A percentile compares a stretch with the other conserved stretches of the same genome.
Evolutionary conservation across 73 alveolate genomes (phyloP).

Genomic region (Loxodes magnus): DNA sequence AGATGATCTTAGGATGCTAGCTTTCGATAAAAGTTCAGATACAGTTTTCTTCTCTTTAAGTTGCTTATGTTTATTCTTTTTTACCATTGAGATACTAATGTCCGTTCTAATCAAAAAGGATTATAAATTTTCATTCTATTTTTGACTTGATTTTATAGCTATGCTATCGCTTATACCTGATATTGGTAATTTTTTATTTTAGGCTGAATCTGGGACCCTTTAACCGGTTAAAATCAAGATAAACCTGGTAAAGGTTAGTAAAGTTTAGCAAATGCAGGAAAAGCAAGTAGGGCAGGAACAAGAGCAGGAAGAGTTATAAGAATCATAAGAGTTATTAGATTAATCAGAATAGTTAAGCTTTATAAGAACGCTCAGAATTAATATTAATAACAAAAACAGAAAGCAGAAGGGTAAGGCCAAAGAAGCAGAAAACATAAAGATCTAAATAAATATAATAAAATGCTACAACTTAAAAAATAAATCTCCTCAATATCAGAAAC

Average conservation of each 20-base stretch:
- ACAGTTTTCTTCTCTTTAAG: conserved; percentile 17
- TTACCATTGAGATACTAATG: conserved; percentile 13
- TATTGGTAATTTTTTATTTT: too few relatives aligned
- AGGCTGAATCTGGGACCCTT: conserved; percentile 28
- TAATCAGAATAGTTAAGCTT: conserved; percentile 30
- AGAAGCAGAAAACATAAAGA: too few relatives aligned
- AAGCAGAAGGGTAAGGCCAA: neutral
- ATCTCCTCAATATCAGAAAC: too few relatives aligned
- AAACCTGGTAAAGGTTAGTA: conserved; percentile 20
- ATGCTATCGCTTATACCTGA: conserved; percentile 60
- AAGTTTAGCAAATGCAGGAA: conserved; percentile 28
- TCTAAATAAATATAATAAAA: too few relatives aligned
- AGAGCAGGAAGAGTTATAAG: conserved; percentile 64
- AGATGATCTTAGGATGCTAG: conserved; percentile 59
- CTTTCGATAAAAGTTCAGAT: conserved; percentile 45
- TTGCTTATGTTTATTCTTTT: neutral
- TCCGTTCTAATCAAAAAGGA: conserved; percentile 6
- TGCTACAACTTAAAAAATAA: too few relatives aligned
- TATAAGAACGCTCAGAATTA: conserved; percentile 6
- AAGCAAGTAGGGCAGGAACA: conserved; percentile 53
- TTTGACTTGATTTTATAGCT: conserved; percentile 61
- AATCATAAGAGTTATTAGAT: conserved; percentile 60
- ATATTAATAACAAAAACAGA: neutral
- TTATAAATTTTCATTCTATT: conserved; percentile 33
- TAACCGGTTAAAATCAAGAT: conserved; percentile 14